Evolutionary conservation across 257 asterid species (phyloP).

Genomic region (Nicotiana otophora): DNA sequence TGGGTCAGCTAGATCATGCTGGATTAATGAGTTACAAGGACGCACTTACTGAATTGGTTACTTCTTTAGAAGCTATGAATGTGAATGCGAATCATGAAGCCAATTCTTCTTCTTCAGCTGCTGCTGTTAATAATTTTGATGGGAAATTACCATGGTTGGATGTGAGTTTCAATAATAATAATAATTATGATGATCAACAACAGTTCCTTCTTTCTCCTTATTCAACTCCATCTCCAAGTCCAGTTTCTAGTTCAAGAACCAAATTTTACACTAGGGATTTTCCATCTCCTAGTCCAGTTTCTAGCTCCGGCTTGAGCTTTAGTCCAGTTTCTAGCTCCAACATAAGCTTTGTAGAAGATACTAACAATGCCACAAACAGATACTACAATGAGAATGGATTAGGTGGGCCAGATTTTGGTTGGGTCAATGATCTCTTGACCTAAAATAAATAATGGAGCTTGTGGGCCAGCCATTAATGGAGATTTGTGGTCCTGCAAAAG

Average conservation of each 20-base stretch:
- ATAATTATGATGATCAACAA: slow-evolving; percentile 36
- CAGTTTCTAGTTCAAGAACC: slow-evolving; percentile 18
- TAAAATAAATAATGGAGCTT: slow-evolving; percentile 1
- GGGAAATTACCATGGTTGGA: slow-evolving; percentile 40
- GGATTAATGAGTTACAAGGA: slow-evolving; percentile 36
- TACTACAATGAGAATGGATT: slow-evolving; percentile 30
- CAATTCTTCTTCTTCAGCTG: neutral
- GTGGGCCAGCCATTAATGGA: neutral
- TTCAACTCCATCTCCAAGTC: slow-evolving; percentile 33
- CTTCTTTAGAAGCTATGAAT: slow-evolving; percentile 58
- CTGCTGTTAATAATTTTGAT: neutral
- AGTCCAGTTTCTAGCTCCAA: neutral
- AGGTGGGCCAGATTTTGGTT: slow-evolving; percentile 80
- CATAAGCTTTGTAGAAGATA: slow-evolving; percentile 39
- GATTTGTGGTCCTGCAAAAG: neutral
- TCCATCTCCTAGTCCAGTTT: neutral
- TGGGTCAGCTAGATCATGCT: slow-evolving; percentile 13
- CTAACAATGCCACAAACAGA: neutral
- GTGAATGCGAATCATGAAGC: slow-evolving; percentile 18
- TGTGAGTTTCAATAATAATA: slow-evolving; percentile 30
- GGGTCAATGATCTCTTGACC: slow-evolving; percentile 96
- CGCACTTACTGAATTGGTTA: slow-evolving; percentile 55
- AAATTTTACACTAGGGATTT: slow-evolving; percentile 26
- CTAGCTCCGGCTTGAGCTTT: slow-evolving; percentile 28
- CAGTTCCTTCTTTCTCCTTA: slow-evolving; percentile 60